Evolutionary conservation across 345 rosid species (phyloP), one percentile per base, ranked within the genome.

Genomic region (Corchorus capsularis): DNA sequence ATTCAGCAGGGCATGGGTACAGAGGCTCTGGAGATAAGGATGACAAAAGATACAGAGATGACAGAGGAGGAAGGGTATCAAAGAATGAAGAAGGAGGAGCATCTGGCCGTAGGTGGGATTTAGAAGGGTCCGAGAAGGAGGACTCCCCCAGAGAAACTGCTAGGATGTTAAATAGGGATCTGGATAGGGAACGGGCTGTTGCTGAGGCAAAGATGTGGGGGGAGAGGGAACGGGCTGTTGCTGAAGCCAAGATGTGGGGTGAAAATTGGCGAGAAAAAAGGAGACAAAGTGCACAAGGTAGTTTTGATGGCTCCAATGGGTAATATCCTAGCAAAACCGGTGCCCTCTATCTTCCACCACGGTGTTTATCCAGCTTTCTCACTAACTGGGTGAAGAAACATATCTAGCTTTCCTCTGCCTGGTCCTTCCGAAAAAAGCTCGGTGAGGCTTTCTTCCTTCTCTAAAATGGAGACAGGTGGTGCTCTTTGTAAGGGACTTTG

Each of bases 131-230:
- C 0, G 99, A 95, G 80, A 95, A 92, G 76, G 99, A 96, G 1
- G 99, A 95, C 63, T 93, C 98, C 0, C 99, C 96, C 0, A 86
- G 82, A 82, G 99, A 93, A 82, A 89, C 88, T 5, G 87, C 82
- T 2, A 86, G 91, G 83, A 86, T 89, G 47, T 69, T 87, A 77
- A 90, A 88, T 85, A 63, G 94, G 72, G 97, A 92, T 76, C 83
- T 89, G 59, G 93, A 95, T 32, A 90, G 99, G 65, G 97, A 96
- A 79, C 85, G 92, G 16, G 97, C 97, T 11, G 98, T 96, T 69
- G 99, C 98, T 0, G 99, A 96, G 79, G 98, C 99, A 50, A 96
- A 92, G 83, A 91, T 87, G 95, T 96, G 98, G 99, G 99, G 97
- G 5, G 98, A 93, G 17, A 90, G 98, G 63, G 97, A 94, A 77